Evolutionary conservation across 2,329 filamentous ascomycete genomes (phyloP).

Genomic region (Fonsecaea nubica): DNA sequence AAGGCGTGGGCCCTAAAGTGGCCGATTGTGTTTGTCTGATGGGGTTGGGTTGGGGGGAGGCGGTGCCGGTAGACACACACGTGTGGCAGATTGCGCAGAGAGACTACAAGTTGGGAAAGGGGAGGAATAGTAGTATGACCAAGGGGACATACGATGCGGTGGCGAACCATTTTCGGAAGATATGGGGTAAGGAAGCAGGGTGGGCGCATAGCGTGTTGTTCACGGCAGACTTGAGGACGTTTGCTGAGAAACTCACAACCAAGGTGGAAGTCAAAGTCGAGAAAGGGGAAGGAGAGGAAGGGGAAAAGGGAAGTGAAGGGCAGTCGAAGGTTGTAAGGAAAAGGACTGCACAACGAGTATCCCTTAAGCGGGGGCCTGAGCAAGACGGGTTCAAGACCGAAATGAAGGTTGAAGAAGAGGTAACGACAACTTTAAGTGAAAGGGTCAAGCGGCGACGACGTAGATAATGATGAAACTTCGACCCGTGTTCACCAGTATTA

Average conservation of each 20-base stretch:
- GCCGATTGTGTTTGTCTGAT: slow-evolving; percentile 96
- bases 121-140: slow-evolving; percentile 82
- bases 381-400: slow-evolving; percentile 30
- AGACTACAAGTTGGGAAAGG: slow-evolving; percentile 90
- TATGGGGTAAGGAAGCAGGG: slow-evolving; percentile 93
- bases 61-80: slow-evolving; percentile 95
- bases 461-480: slow-evolving; percentile 34
- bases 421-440: slow-evolving; percentile 30
- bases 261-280: slow-evolving; percentile 48
- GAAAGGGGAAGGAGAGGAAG: slow-evolving; percentile 43
- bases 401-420: slow-evolving; percentile 37
- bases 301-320: slow-evolving; percentile 43
- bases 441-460: slow-evolving; percentile 39
- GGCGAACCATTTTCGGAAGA: slow-evolving; percentile 82
- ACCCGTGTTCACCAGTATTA: not conserved
- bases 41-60: slow-evolving; percentile 93
- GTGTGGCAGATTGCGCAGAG: slow-evolving; percentile 98
- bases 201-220: slow-evolving; percentile 99
- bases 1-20: slow-evolving; percentile 95
- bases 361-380: slow-evolving; percentile 36
- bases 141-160: slow-evolving; percentile 89
- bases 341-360: slow-evolving; percentile 24
- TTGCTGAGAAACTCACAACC: slow-evolving; percentile 69
- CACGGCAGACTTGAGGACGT: slow-evolving; percentile 86
- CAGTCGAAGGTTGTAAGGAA: slow-evolving; percentile 29